Evolutionary conservation across 2,329 filamentous ascomycete species (phyloP).

Genomic region (Coleophoma cylindrospora): DNA sequence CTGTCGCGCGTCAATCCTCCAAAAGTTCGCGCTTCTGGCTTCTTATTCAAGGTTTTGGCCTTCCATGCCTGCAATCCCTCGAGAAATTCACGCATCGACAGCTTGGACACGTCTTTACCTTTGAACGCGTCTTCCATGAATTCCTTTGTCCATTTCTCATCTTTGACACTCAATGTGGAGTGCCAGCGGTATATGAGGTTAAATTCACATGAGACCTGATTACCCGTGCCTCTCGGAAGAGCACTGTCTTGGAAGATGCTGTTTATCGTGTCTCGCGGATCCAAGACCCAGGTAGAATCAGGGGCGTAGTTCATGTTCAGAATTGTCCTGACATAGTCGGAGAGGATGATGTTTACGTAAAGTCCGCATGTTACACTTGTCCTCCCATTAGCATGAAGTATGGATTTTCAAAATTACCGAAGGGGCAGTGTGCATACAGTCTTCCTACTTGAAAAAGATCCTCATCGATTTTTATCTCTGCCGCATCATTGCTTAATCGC

Average conservation of each 20-base stretch:
- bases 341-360: constrained; percentile 72
- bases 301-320: constrained; percentile 13
- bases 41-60: constrained; percentile 37
- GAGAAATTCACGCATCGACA: constrained; percentile 38
- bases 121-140: constrained; percentile 57
- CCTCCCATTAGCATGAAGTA: constrained; percentile 61
- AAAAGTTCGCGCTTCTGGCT: constrained; percentile 65
- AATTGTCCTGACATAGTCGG: constrained; percentile 71
- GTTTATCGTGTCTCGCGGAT: constrained; percentile 50
- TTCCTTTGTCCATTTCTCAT: constrained; percentile 58
- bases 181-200: too few species aligned
- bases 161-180: too few species aligned
- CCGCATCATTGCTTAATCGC: constrained; percentile 40
- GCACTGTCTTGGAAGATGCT: too few species aligned
- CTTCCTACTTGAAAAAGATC: constrained; percentile 73
- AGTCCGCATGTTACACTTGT: constrained; percentile 63
- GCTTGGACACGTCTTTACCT: constrained; percentile 52
- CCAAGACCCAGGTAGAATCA: constrained; percentile 66
- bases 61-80: constrained; percentile 47
- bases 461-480: constrained; percentile 65
- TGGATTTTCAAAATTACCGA: constrained; percentile 51
- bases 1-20: constrained; percentile 55
- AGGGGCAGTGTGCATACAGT: constrained; percentile 30
- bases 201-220: too few species aligned
- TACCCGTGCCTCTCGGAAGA: too few species aligned